Conservation (phyloP, 345 rosid species). For the Bruguiera gymnorhiza region DNA sequence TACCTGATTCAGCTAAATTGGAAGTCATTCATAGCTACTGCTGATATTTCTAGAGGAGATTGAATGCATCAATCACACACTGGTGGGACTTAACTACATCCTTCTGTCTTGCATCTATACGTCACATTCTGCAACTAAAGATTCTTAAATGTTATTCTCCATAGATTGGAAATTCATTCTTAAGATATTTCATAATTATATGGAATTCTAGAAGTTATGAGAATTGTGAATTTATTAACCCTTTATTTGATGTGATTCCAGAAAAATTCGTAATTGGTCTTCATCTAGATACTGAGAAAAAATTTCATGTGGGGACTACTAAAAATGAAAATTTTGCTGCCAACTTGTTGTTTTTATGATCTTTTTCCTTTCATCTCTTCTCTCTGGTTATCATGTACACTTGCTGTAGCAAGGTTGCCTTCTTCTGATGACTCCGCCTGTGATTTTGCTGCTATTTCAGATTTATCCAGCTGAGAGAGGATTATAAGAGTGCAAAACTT, state of each 20-base stretch:
- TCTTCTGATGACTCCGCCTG: not conserved
- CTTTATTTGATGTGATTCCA: not conserved
- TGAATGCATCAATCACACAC: too few relatives aligned
- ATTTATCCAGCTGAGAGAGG: slow-evolving; percentile 94
- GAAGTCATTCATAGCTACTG: too few relatives aligned
- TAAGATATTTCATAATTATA: too few relatives aligned
- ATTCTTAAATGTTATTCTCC: too few relatives aligned
- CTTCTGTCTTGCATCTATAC: too few relatives aligned
- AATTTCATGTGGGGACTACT: not conserved
- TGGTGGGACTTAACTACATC: too few relatives aligned
- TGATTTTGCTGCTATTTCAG: slow-evolving; percentile 34
- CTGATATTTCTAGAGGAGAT: too few relatives aligned
- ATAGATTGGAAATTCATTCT: too few relatives aligned
- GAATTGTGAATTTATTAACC: not conserved
- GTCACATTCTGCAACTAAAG: too few relatives aligned
- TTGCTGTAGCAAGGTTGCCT: not conserved
- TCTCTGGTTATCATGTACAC: not conserved
- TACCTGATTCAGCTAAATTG: too few relatives aligned
- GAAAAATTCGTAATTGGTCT: not conserved
- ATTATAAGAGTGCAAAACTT: slow-evolving; percentile 89
- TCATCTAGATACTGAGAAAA: not conserved
- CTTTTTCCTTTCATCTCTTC: not conserved
- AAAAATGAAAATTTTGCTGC: not conserved
- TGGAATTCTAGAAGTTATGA: not conserved
- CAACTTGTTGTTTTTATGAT: not conserved